Evolutionary conservation across 2,329 filamentous ascomycete genomes (phyloP), one percentile per base, ranked within the genome.

Genomic region (Pseudopithomyces maydicus): DNA sequence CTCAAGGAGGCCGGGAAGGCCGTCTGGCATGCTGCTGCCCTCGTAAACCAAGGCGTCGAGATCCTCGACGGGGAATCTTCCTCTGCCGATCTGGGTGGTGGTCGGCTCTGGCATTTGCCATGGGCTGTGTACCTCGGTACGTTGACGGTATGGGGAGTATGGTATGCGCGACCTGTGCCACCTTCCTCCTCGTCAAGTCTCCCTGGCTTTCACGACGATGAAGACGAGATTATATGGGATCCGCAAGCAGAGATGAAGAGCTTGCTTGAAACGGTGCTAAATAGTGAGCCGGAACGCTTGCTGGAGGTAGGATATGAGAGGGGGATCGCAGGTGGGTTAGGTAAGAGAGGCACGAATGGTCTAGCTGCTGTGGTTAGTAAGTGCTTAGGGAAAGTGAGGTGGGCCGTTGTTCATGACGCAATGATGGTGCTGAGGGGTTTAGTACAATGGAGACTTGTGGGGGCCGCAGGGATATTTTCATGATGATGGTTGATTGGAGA

Each of bases 71-170:
- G 62, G 10, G 63, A 67, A 22, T 50, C 59, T 0, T 52, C 52
- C 3, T 53, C 41, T 10, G 47, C 50, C n/a, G 79, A 83, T 35
- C 81, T 80, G 55, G 82, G 84, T 19, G 78, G 81, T 1, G 61
- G 80, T 41, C 81, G 83, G 42, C 73, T 84, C 0, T 87, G 87
- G 65, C 85, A 88, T 63, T 84, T 86, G 17, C 83, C 85, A 0
- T 88, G 85, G 86, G 85, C 83, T 58, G 66, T 88, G 12, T 88
- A 87, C 62, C 74, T 88, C 1, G 83, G 83, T 0, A 85, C 85
- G 0, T 64, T 88, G 39, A 82, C 83, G 0, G 80, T 82, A 32
- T 88, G 85, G 85, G 80, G 81, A 0, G 85, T 84, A 52, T 83
- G 86, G 63, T 81, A 83, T 48, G 74, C 75, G 33, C 58, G 67